phyloP scores from a whole-genome alignment of 2,329 filamentous ascomycete genomes.

The Cordyceps cateniannulata region DNA sequence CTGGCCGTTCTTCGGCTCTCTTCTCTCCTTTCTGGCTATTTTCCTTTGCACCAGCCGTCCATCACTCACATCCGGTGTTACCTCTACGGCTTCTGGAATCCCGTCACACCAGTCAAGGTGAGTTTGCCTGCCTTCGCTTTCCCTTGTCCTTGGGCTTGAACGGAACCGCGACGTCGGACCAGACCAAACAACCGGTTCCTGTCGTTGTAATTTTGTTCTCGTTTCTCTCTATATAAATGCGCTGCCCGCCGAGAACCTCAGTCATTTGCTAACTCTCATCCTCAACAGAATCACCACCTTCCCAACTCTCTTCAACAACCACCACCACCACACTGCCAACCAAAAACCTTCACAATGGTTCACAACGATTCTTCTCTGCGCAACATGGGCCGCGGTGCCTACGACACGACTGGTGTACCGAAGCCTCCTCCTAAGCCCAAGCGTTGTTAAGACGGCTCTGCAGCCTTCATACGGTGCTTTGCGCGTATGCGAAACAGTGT shows the following conservation, averaged over 20 bases:
- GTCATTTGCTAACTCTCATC: background rate
- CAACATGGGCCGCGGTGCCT: slow-evolving; percentile 47
- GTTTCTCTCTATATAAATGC: background rate
- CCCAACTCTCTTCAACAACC: background rate
- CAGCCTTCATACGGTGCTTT: background rate
- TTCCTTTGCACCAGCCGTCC: slow-evolving; percentile 18
- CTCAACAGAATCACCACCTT: background rate
- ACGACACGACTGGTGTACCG: slow-evolving; percentile 43
- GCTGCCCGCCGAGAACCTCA: background rate
- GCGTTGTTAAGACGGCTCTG: background rate
- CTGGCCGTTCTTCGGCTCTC: slow-evolving; percentile 26
- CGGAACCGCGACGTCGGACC: background rate
- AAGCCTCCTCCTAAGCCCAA: slow-evolving; percentile 34
- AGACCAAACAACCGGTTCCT: background rate
- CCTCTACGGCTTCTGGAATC: slow-evolving; percentile 14
- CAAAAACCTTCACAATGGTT: slow-evolving; percentile 29
- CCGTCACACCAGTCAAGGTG: slow-evolving; percentile 27
- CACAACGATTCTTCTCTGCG: slow-evolving; percentile 26
- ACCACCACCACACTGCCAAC: background rate
- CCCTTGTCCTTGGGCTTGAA: background rate
- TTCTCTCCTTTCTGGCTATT: slow-evolving; percentile 15
- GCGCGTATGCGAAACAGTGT: background rate
- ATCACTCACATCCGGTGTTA: slow-evolving; percentile 14
- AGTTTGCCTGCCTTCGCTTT: slow-evolving; percentile 11
- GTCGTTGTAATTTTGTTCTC: background rate